Conservation (phyloP, 495 filamentous ascomycete species). For the Peziza echinospora region DNA sequence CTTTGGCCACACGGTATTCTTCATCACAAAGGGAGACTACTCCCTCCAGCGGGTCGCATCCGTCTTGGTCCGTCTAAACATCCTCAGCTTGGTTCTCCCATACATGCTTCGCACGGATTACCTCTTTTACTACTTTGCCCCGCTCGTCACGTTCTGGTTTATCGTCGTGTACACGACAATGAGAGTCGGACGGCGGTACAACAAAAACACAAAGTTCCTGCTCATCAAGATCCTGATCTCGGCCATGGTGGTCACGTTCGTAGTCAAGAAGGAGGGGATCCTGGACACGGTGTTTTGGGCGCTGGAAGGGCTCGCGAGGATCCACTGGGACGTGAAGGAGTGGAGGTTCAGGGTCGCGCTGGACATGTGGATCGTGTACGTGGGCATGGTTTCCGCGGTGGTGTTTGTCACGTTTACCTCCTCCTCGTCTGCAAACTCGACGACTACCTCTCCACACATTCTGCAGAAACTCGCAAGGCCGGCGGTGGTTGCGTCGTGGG, state of each 20-base stretch:
- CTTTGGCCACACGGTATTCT: slow-evolving; percentile 36
- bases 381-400: slow-evolving; percentile 30
- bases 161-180: slow-evolving; percentile 32
- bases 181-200: slow-evolving; percentile 20
- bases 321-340: slow-evolving; percentile 25
- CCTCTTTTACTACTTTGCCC: slow-evolving; percentile 37
- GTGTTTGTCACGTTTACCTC: slow-evolving; percentile 18
- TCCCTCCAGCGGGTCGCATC: slow-evolving; percentile 27
- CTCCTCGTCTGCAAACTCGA: slow-evolving; percentile 1
- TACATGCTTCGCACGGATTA: slow-evolving; percentile 38
- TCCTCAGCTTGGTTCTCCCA: slow-evolving; percentile 30
- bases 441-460: no score
- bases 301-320: slow-evolving; percentile 21
- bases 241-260: slow-evolving; percentile 22
- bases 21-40: slow-evolving; percentile 32
- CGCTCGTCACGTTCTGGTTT: slow-evolving; percentile 40
- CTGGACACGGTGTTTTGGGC: slow-evolving; percentile 24
- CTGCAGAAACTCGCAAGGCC: no score
- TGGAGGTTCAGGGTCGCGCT: slow-evolving; percentile 27
- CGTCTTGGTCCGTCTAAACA: slow-evolving; percentile 34
- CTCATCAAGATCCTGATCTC: slow-evolving; percentile 29
- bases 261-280: slow-evolving; percentile 25
- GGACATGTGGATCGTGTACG: slow-evolving; percentile 30
- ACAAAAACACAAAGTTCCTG: slow-evolving; percentile 25
- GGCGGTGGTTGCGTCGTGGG: slow-evolving; percentile 9